These are phyloP conservation scores for Talaromyces stipitatus DNA, from an alignment of 495 filamentous ascomycete species.

Conservation along the genomic window DNA sequence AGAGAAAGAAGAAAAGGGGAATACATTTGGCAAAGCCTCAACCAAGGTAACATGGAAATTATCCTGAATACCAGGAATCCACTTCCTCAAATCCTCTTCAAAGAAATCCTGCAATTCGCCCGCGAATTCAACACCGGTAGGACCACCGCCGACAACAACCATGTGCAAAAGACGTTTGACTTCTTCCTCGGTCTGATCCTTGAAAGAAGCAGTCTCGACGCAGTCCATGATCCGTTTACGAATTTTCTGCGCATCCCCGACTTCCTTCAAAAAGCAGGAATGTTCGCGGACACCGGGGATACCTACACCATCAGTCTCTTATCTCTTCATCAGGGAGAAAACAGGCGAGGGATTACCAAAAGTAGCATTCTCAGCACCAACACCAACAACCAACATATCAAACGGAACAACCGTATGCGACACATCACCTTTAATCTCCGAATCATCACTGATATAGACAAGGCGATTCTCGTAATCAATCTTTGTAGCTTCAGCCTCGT, in stretches of 20 bases:
- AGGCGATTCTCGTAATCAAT: conserved; percentile 89
- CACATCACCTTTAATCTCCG: conserved; percentile 81
- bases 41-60: conserved; percentile 96
- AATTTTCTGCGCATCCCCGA: conserved; percentile 88
- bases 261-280: conserved; percentile 98
- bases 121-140: conserved; percentile 96
- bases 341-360: conserved; percentile 52
- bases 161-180: conserved; percentile 93
- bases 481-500: conserved; percentile 96
- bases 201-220: conserved; percentile 96
- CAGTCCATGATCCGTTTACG: conserved; percentile 99
- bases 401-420: conserved; percentile 85
- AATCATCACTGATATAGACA: conserved; percentile 82
- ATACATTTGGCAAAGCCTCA: conserved; percentile 89
- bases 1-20: conserved; percentile 2
- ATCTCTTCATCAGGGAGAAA: conserved; percentile 3
- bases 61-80: conserved; percentile 88
- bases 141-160: conserved; percentile 97
- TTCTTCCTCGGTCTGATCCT: conserved; percentile 88
- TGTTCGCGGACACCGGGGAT: conserved; percentile 93
- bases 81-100: conserved; percentile 93
- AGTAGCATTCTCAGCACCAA: conserved; percentile 96
- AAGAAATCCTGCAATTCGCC: conserved; percentile 99
- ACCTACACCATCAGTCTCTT: conserved; percentile 30
- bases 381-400: conserved; percentile 95